Conservation (phyloP, 257 asterid genomes). For the Rhazya stricta region DNA sequence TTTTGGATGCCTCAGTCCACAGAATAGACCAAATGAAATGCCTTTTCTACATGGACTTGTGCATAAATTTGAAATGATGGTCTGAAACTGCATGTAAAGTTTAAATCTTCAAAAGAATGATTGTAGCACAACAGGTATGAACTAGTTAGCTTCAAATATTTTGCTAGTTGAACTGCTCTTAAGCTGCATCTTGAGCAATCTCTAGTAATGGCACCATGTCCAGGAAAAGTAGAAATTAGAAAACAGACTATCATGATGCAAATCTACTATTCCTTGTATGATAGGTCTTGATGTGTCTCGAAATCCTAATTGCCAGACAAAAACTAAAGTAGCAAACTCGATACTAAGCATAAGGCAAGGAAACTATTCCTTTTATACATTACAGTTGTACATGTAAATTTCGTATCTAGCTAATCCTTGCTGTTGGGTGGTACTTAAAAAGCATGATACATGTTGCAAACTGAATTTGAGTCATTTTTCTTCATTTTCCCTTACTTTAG, state of each 20-base stretch:
- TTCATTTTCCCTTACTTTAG: slow-evolving; percentile 28
- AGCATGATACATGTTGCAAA: neutral
- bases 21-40: neutral
- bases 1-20: neutral
- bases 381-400: neutral
- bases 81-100: neutral
- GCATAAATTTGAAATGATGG: neutral
- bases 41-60: neutral
- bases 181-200: neutral
- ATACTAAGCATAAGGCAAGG: neutral
- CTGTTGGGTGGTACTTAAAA: neutral
- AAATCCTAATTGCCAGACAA: neutral
- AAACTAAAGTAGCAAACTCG: neutral
- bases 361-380: too few relatives aligned
- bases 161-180: neutral
- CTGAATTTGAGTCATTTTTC: neutral
- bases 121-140: neutral
- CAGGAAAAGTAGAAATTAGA: too few relatives aligned
- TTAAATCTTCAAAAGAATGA: neutral
- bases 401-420: neutral
- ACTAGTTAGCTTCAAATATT: too few relatives aligned
- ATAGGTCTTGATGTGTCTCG: neutral
- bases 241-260: neutral
- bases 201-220: too few relatives aligned
- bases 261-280: neutral